phyloP scores from a whole-genome alignment of 1,139 yeast genomes.

The Pichia sp. region DNA sequence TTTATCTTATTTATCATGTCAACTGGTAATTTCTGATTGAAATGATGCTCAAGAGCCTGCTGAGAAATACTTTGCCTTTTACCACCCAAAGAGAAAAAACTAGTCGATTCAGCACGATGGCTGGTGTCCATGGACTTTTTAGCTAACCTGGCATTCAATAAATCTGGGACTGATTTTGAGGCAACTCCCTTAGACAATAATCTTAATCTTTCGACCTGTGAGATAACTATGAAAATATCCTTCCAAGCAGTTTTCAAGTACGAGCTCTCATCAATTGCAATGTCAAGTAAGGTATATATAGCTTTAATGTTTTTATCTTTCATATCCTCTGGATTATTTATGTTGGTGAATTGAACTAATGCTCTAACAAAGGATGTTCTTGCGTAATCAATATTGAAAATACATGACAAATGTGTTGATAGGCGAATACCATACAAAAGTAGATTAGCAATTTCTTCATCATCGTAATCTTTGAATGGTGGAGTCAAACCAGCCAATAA shows the following conservation, averaged over 20 bases:
- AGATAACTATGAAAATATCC: constrained; percentile 72
- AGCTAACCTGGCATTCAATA: constrained; percentile 65
- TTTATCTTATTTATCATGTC: constrained; percentile 59
- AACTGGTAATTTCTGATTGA: constrained; percentile 46
- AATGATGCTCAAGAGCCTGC: constrained; percentile 46
- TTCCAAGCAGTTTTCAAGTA: constrained; percentile 73
- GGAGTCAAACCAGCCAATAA: constrained; percentile 90
- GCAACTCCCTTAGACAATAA: constrained; percentile 85
- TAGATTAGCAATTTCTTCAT: constrained; percentile 60
- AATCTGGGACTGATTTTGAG: constrained; percentile 81
- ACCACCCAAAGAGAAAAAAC: constrained; percentile 21
- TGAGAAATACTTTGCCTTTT: constrained; percentile 46
- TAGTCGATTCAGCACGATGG: constrained; percentile 5
- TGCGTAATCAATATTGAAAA: constrained; percentile 80
- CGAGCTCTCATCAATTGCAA: constrained; percentile 78
- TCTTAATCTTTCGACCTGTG: constrained; percentile 89
- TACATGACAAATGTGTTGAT: constrained; percentile 77
- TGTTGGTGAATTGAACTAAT: constrained; percentile 77
- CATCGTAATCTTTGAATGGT: constrained; percentile 86
- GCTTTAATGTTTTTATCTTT: constrained; percentile 79
- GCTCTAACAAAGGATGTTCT: constrained; percentile 88
- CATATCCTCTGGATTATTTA: constrained; percentile 76
- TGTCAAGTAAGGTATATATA: constrained; percentile 63
- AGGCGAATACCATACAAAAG: constrained; percentile 84
- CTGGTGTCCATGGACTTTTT: constrained; percentile 52